Conservation (phyloP, 2,329 filamentous ascomycete species). For the Penicillium sp. region DNA sequence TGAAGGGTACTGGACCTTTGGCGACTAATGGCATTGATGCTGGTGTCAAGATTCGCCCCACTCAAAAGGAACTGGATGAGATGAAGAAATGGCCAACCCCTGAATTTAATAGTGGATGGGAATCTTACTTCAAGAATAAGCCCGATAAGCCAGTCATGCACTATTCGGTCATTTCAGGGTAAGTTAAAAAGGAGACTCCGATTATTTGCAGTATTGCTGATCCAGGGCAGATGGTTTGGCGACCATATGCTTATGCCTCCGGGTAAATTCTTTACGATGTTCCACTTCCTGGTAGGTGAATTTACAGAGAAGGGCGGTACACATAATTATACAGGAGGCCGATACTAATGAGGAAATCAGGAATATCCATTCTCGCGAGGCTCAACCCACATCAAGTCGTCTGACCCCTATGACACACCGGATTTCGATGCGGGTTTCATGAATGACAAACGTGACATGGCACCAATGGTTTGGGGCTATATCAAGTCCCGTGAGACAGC, state of each 20-base stretch:
- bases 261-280: constrained; percentile 83
- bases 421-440: constrained; percentile 84
- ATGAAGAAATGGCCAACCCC: constrained; percentile 75
- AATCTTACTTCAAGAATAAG: constrained; percentile 82
- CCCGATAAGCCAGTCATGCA: constrained; percentile 88
- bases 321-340: too few species aligned
- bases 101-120: constrained; percentile 72
- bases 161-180: constrained; percentile 74
- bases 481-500: constrained; percentile 82
- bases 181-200: constrained; percentile 14
- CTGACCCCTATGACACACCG: constrained; percentile 72
- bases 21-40: constrained; percentile 81
- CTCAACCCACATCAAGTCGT: constrained; percentile 70
- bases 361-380: constrained; percentile 78
- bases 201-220: constrained; percentile 10
- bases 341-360: constrained; percentile 11
- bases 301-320: not conserved
- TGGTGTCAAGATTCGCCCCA: constrained; percentile 77
- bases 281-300: constrained; percentile 66
- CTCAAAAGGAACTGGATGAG: constrained; percentile 66
- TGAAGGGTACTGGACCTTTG: constrained; percentile 77
- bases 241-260: constrained; percentile 66
- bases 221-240: constrained; percentile 41
- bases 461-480: constrained; percentile 82
- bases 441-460: constrained; percentile 85